These are phyloP conservation scores for Gossypium schwendimanii DNA, from an alignment of 441 rosid species.

Conservation along the genomic window DNA sequence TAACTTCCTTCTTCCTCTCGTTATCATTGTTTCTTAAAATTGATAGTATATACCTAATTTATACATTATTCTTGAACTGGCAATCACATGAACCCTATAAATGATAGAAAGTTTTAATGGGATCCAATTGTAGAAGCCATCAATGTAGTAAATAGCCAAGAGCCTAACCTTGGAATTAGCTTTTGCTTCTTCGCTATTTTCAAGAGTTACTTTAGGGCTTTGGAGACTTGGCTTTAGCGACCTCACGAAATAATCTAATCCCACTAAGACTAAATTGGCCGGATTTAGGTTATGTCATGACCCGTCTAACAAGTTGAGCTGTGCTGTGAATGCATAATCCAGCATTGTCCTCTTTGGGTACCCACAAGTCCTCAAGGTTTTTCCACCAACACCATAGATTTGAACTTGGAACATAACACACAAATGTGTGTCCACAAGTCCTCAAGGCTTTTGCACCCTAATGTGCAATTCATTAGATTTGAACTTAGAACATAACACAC, in stretches of 20 bases:
- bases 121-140: neutral
- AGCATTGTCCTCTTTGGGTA: too few species aligned
- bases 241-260: neutral
- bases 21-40: neutral
- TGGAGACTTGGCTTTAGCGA: neutral
- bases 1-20: neutral
- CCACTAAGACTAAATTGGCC: neutral
- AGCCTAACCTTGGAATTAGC: neutral
- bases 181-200: conserved; percentile 3
- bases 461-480: too few species aligned
- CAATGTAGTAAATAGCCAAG: neutral
- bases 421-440: too few species aligned
- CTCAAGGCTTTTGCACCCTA: too few species aligned
- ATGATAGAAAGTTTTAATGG: neutral
- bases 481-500: too few species aligned
- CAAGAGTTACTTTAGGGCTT: neutral
- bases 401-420: too few species aligned
- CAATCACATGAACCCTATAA: neutral
- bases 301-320: too few species aligned
- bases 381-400: too few species aligned
- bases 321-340: too few species aligned
- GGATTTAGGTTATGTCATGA: too few species aligned
- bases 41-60: neutral
- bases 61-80: neutral
- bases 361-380: too few species aligned